Conservation (phyloP, 1,284 basidiomycete species). For the Cutaneotrichosporon cavernicola region DNA sequence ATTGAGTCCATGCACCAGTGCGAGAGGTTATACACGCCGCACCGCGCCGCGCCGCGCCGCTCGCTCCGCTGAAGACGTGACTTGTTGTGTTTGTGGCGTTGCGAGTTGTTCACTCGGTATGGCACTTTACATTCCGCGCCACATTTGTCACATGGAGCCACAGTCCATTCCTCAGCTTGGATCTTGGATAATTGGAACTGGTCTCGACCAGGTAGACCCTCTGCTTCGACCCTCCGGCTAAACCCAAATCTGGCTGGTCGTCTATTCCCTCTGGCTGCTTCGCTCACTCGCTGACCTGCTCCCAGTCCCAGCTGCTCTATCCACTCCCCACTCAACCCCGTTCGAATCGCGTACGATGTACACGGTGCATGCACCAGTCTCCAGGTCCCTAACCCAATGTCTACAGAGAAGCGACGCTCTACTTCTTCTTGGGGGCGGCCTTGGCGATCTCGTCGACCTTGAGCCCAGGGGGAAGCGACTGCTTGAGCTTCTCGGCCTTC, state of each 20-base stretch:
- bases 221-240: too few relatives aligned
- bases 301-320: neutral
- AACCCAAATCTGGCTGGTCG: too few relatives aligned
- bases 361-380: slow-evolving; percentile 11
- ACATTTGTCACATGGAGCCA: too few relatives aligned
- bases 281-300: neutral
- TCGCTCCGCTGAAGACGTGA: too few relatives aligned
- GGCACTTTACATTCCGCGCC: too few relatives aligned
- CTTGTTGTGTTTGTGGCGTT: too few relatives aligned
- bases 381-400: slow-evolving; percentile 3
- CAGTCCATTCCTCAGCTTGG: too few relatives aligned
- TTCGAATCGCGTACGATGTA: neutral
- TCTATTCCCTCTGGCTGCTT: too few relatives aligned
- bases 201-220: too few relatives aligned
- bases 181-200: too few relatives aligned
- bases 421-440: slow-evolving; percentile 55
- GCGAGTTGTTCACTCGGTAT: too few relatives aligned
- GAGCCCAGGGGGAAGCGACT: slow-evolving; percentile 77
- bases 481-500: slow-evolving; percentile 98
- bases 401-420: slow-evolving; percentile 20
- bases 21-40: neutral
- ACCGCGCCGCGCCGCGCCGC: too few relatives aligned
- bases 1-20: neutral
- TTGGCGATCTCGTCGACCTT: slow-evolving; percentile 54
- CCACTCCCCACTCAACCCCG: neutral